These are phyloP conservation scores for Litsea cubeba DNA, from an alignment of 164 flowering plant genomes.

Conservation along the genomic window DNA sequence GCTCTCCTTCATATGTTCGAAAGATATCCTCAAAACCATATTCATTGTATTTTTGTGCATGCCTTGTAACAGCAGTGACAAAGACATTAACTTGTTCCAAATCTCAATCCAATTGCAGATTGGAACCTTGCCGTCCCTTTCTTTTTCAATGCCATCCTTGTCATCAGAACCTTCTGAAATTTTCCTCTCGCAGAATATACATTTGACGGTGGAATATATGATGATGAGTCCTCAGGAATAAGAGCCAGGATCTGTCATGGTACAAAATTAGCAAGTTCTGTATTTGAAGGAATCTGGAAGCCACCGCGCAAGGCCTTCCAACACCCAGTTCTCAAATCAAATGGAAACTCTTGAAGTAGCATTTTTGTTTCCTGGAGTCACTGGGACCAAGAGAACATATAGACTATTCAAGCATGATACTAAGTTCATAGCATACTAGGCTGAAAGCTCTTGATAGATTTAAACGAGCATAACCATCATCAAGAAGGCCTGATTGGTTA, in stretches of 20 bases:
- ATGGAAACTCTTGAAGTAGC: constrained; percentile 14
- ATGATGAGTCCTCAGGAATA: background rate
- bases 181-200: too few relatives aligned
- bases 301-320: constrained; percentile 82
- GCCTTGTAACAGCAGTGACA: background rate
- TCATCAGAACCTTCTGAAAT: too few relatives aligned
- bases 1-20: too few relatives aligned
- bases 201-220: background rate
- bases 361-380: constrained; percentile 40
- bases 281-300: constrained; percentile 59
- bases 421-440: constrained; percentile 34
- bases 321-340: constrained; percentile 69
- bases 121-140: background rate
- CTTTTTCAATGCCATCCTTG: too few relatives aligned
- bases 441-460: constrained; percentile 53
- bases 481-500: constrained; percentile 62
- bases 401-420: too few relatives aligned
- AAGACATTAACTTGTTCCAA: background rate
- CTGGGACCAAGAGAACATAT: constrained; percentile 60
- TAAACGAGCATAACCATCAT: constrained; percentile 51
- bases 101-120: background rate
- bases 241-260: background rate
- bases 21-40: background rate
- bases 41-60: background rate
- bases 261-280: background rate